Conservation (phyloP, 2,329 filamentous ascomycete species). For the Hypocrella siamensis region DNA sequence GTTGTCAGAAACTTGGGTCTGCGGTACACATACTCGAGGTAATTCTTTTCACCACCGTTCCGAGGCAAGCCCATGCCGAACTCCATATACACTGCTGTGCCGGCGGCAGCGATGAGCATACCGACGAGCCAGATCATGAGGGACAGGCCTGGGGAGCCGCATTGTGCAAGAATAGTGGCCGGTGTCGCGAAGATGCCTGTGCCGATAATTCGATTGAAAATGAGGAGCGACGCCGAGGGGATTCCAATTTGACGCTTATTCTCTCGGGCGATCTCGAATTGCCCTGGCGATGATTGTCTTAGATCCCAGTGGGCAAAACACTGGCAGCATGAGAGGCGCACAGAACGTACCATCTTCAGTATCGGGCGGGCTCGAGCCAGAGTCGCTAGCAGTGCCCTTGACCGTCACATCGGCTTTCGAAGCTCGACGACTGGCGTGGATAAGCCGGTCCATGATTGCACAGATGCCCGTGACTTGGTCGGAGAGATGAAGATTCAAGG, state of each 20-base stretch:
- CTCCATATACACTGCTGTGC: constrained; percentile 50
- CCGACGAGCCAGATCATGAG: constrained; percentile 49
- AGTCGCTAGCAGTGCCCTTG: no score
- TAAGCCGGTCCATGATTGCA: no score
- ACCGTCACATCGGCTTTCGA: no score
- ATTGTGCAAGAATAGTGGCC: constrained; percentile 36
- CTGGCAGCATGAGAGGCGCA: no score
- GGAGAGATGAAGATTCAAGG: no score
- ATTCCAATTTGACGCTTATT: constrained; percentile 40
- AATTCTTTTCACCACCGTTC: constrained; percentile 53
- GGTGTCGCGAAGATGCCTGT: constrained; percentile 54
- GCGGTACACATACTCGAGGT: constrained; percentile 48
- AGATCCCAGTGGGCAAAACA: no score
- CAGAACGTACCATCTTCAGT: no score
- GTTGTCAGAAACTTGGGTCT: constrained; percentile 46
- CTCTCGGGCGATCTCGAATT: constrained; percentile 24
- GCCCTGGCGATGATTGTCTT: constrained; percentile 11
- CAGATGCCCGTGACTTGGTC: no score
- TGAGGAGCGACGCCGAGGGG: constrained; percentile 38
- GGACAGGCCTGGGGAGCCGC: constrained; percentile 44
- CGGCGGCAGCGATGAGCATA: constrained; percentile 44
- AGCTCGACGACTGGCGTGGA: no score
- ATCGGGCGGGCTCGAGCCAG: no score
- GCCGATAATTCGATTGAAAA: constrained; percentile 51
- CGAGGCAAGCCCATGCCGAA: constrained; percentile 49